Conservation (phyloP, 1,284 basidiomycete genomes). For the Clitocybe nebularis region DNA sequence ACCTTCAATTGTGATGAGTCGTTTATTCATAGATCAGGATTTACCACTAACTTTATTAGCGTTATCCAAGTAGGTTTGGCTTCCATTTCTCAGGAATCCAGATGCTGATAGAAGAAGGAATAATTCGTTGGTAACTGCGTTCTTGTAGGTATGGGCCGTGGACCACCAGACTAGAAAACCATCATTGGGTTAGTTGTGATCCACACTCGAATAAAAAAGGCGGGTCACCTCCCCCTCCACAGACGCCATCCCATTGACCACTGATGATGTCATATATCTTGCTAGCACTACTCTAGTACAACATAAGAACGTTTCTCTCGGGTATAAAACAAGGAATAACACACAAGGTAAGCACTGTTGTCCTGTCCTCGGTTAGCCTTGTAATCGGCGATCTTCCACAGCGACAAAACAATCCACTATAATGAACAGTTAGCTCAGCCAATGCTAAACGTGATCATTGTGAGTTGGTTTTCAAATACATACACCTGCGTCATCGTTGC, state of each 20-base stretch:
- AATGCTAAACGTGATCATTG: no score
- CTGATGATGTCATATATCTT: conserved; percentile 47
- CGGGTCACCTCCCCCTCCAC: conserved; percentile 37
- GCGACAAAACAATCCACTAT: conserved; percentile 48
- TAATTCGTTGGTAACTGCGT: conserved; percentile 54
- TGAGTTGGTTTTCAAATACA: no score
- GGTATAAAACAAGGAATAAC: conserved; percentile 5
- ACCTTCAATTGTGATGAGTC: conserved; percentile 24
- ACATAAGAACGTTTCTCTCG: not conserved
- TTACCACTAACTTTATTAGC: conserved; percentile 35
- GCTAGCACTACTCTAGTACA: conserved; percentile 33
- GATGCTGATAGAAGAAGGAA: conserved; percentile 47
- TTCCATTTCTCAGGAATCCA: conserved; percentile 37
- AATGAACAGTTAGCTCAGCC: no score
- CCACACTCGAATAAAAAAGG: not conserved
- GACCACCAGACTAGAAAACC: conserved; percentile 50
- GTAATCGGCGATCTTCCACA: conserved; percentile 56
- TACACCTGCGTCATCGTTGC: conserved; percentile 50
- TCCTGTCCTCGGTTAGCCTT: conserved; percentile 33
- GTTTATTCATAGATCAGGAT: not conserved
- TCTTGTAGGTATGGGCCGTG: conserved; percentile 50
- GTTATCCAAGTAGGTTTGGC: conserved; percentile 40
- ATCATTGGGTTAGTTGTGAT: not conserved
- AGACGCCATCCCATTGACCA: conserved; percentile 42
- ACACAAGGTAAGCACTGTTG: conserved; percentile 33